These are phyloP conservation scores for Pterocarpus santalinus DNA, from an alignment of 306 rosid genomes.

Conservation along the genomic window DNA sequence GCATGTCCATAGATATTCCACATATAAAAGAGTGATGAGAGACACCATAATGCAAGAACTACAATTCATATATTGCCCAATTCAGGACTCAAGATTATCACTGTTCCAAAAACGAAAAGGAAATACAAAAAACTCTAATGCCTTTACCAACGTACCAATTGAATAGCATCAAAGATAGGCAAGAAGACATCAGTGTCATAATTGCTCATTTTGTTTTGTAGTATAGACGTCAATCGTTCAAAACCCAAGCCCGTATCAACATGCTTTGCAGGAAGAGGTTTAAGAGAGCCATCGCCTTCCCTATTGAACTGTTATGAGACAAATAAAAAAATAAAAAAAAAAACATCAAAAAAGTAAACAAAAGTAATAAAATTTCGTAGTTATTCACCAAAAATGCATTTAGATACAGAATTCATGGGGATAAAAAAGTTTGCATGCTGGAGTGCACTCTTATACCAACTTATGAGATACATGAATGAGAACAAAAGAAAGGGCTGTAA, in stretches of 20 bases:
- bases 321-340: constrained; percentile 15
- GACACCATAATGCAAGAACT: no score
- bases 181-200: constrained; percentile 94
- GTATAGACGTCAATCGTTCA: constrained; percentile 90
- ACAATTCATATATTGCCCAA: neutral
- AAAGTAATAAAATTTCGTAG: neutral
- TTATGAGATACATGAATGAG: constrained; percentile 16
- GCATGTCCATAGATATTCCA: no score
- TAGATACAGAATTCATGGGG: constrained; percentile 3
- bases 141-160: constrained; percentile 75
- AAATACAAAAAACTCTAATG: constrained; percentile 48
- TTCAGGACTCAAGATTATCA: constrained; percentile 3
- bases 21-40: no score
- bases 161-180: constrained; percentile 92
- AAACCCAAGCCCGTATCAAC: constrained; percentile 98
- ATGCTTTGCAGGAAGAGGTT: constrained; percentile 92
- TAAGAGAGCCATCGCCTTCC: constrained; percentile 89
- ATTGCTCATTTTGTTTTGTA: constrained; percentile 93
- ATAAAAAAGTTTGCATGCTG: constrained; percentile 17
- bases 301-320: constrained; percentile 74
- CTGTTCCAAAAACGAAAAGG: constrained; percentile 11
- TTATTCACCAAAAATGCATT: constrained; percentile 15
- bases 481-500: constrained; percentile 8
- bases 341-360: constrained; percentile 3
- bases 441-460: constrained; percentile 17